Base-by-base conservation (phyloP, 1,139 yeast species). In the Blastobotrys serpentis region DNA sequence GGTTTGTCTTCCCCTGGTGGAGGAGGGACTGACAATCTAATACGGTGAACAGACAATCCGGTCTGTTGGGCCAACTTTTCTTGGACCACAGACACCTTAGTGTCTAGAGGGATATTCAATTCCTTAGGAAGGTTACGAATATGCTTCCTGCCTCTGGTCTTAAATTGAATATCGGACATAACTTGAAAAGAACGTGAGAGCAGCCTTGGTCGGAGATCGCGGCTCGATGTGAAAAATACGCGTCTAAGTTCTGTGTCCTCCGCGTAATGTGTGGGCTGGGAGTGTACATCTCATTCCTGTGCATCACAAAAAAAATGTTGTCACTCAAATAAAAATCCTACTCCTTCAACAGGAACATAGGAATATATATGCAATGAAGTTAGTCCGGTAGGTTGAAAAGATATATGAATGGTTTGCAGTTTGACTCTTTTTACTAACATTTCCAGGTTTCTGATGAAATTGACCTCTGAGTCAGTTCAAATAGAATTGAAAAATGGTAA, bases 401-500 rank as follows among this genome's bases (percentile, higher is more conserved):
- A 2, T 5, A 10, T 23, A 23, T 23, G 5, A 23, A 23, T 6
- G 26, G 26, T 32, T 14, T 34, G 29, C 17, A 14, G 18, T 8
- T 25, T 18, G 29, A n/a, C n/a, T n/a, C n/a, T n/a, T 19, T 29
- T 2, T 4, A 25, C 43, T 45, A 42, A 33, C 37, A 23, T 26
- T 3, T 18, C 22, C 32, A 75, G 86, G 55, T 90, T 92, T 66
- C 73, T 92, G 53, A 88, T 88, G 92, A 90, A 88, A 62, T 72
- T 92, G 57, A 81, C 86, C 42, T 83, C 82, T 54, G 98, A 90
- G 68, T 82, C 90, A 41, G 92, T 92, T 5, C 92, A 94, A 47
- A 87, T 92, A 21, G 98, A 92, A 65, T 74, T 92, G 62, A 92
- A 92, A 67, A 89, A 92, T 66, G 98, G 98, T 26, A 60, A 22